Conservation (phyloP, 2,329 filamentous ascomycete species). For the Fusarium lyarnte region DNA sequence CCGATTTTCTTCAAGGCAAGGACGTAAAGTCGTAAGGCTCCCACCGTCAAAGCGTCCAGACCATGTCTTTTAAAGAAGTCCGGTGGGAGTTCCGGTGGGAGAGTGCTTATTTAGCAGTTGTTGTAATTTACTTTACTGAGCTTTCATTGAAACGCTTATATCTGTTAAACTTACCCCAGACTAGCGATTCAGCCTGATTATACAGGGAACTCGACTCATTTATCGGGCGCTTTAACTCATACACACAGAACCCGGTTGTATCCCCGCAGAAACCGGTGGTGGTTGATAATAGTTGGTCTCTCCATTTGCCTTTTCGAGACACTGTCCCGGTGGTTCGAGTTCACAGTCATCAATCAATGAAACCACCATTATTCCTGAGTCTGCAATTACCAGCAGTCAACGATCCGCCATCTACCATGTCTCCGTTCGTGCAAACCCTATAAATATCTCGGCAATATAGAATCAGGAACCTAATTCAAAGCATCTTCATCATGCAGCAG, state of each 20-base stretch:
- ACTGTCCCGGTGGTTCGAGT: background rate
- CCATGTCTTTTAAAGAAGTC: too few relatives aligned
- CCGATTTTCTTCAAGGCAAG: too few relatives aligned
- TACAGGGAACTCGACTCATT: background rate
- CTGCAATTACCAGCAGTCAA: background rate
- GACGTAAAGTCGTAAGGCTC: background rate
- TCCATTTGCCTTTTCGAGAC: background rate
- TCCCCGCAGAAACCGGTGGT: background rate
- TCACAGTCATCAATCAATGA: background rate
- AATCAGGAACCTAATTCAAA: too few relatives aligned
- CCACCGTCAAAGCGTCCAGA: too few relatives aligned
- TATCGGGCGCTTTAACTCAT: background rate
- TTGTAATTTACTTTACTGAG: too few relatives aligned
- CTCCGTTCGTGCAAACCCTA: too few relatives aligned
- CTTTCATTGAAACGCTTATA: background rate
- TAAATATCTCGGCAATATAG: too few relatives aligned
- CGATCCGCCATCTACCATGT: background rate
- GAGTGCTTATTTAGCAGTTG: fast-evolving
- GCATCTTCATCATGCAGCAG: too few relatives aligned
- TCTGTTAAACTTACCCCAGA: background rate
- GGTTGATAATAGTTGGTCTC: background rate
- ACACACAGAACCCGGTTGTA: background rate
- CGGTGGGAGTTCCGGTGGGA: background rate
- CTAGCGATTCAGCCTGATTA: background rate
- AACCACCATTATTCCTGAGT: background rate